Conservation (phyloP, 2,329 filamentous ascomycete species). For the Alternaria triticimaculans region DNA sequence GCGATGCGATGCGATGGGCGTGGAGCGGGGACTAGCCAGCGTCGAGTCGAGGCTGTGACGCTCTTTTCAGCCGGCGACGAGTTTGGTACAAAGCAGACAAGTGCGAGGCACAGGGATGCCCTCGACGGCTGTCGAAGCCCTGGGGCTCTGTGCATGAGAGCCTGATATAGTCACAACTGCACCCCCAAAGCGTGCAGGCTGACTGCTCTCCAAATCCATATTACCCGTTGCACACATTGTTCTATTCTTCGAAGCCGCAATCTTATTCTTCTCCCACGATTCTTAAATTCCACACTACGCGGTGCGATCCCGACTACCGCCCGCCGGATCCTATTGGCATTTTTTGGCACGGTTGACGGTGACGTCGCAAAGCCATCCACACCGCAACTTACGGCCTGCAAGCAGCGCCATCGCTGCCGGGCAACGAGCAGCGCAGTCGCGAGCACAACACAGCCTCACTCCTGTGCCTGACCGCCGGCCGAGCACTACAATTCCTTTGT, state of each 20-base stretch:
- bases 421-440: constrained; percentile 9
- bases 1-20: constrained; percentile 34
- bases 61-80: constrained; percentile 1
- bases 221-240: neutral
- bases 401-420: constrained; percentile 18
- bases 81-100: neutral
- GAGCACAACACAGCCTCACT: constrained; percentile 19
- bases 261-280: neutral
- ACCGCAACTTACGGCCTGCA: constrained; percentile 20
- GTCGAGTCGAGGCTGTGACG: constrained; percentile 9
- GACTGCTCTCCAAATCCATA: constrained; percentile 1
- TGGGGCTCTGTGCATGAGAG: constrained; percentile 10
- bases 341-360: constrained; percentile 16
- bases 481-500: constrained; percentile 10
- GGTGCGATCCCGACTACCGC: constrained; percentile 1
- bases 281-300: neutral
- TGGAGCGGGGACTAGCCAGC: constrained; percentile 12
- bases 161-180: constrained; percentile 18
- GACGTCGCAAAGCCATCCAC: constrained; percentile 25
- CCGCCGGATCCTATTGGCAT: constrained; percentile 6
- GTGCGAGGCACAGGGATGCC: constrained; percentile 5
- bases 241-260: constrained; percentile 3
- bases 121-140: constrained; percentile 2
- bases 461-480: constrained; percentile 2
- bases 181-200: constrained; percentile 10